These are phyloP conservation scores for Lentinus tigrinus DNA, from an alignment of 768 basidiomycete genomes.

Conservation along the genomic window DNA sequence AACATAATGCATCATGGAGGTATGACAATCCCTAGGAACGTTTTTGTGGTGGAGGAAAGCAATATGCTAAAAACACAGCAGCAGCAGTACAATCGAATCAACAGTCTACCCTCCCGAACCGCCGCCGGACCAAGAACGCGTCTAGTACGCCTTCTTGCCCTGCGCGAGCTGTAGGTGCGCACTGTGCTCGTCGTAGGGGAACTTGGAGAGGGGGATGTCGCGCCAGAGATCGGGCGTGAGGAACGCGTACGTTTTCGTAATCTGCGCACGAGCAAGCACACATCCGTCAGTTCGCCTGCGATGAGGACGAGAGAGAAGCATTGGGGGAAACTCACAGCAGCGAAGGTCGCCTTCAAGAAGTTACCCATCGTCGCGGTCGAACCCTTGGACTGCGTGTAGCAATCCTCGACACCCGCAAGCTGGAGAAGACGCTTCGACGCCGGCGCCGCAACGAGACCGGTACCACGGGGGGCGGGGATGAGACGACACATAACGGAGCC, in stretches of 20 bases:
- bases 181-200: conserved; percentile 95
- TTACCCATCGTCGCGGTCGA: conserved; percentile 99
- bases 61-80: conserved; percentile 13
- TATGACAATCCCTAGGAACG: conserved; percentile 13
- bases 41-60: conserved; percentile 15
- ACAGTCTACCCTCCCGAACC: conserved; percentile 12
- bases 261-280: too few species aligned
- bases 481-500: conserved; percentile 99
- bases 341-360: conserved; percentile 97
- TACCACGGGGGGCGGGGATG: conserved; percentile 97
- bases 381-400: conserved; percentile 97
- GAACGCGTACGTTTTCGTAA: conserved; percentile 98
- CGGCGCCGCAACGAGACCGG: conserved; percentile 98
- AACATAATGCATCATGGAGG: conserved; percentile 10
- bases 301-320: neutral
- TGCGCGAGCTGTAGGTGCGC: conserved; percentile 84
- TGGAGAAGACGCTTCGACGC: conserved; percentile 96
- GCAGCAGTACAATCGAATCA: conserved; percentile 15
- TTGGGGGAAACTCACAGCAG: conserved; percentile 59
- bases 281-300: neutral
- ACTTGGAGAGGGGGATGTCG: conserved; percentile 85
- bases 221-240: conserved; percentile 98
- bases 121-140: conserved; percentile 3
- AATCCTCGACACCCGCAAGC: conserved; percentile 96
- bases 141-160: conserved; percentile 71